Base-by-base conservation (phyloP, 768 basidiomycete species). In the Asterophora parasitica region DNA sequence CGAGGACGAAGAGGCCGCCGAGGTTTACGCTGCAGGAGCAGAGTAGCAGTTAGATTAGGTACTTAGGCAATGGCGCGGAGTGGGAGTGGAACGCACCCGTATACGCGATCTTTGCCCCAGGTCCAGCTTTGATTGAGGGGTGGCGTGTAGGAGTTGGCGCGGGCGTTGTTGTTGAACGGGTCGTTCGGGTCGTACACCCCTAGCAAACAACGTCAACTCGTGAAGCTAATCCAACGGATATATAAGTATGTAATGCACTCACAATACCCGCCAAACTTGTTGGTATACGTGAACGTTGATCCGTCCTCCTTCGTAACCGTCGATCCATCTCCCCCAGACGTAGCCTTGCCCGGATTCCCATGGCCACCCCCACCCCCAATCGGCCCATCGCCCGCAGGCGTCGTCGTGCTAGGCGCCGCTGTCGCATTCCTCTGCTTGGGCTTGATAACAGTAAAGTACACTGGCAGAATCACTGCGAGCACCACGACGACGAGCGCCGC, bases 61-160 rank as follows among this genome's bases (percentile, higher is more conserved):
- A n/a, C n/a, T n/a, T n/a, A n/a, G n/a, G n/a, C n/a, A n/a, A n/a
- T n/a, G n/a, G n/a, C n/a, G n/a, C n/a, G n/a, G n/a, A n/a, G n/a
- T n/a, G n/a, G n/a, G n/a, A 46, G 55, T 35, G 50, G 41, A 50
- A 64, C 73, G 4, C 54, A 85, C 85, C 85, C 84, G 53, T 69
- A 70, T 27, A 87, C 65, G 35, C 69, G 77, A 68, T 89, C 76
- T 42, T 68, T 67, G 11, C 78, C 80, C 71, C 73, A 92, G 17
- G 67, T 74, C 88, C 90, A 95, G 20, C 69, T 77, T 57, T 82
- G 72, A 67, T 85, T 87, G 41, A 95, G 69, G 6, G 85, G 76
- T 1, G 88, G 89, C 5, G 86, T 85, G 83, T 87, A 93, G 2
- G 77, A 80, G 57, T 92, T 89, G 7, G 85, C 75, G 49, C 72